Percentiles rank a stretch among this genome's conserved stretches.
Evolutionary conservation across 352 stramenopile species (phyloP).

Genomic region (Aphanomyces stellatus): DNA sequence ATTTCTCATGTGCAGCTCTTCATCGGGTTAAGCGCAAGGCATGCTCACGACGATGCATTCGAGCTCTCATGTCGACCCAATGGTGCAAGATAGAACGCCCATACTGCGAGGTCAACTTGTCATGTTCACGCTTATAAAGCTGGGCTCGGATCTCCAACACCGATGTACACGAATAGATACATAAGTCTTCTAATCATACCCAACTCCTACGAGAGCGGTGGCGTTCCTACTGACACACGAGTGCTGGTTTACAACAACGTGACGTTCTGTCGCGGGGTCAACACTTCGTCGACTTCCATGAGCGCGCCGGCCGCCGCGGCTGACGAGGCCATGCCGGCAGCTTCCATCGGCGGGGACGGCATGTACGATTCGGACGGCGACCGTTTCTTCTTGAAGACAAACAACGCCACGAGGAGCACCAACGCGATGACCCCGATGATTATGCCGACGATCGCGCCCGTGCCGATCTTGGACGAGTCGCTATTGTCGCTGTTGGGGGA

Average conservation of each 20-base stretch:
- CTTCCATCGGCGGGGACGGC: neutral
- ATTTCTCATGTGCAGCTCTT: too few species aligned
- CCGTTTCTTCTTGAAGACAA: slow-evolving; percentile 15
- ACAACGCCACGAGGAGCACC: neutral
- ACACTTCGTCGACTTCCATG: neutral
- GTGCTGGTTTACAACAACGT: slow-evolving; percentile 20
- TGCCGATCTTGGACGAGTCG: neutral
- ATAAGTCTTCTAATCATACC: too few species aligned
- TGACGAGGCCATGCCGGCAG: neutral
- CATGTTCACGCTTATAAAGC: too few species aligned
- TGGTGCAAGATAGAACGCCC: too few species aligned
- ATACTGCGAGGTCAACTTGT: too few species aligned
- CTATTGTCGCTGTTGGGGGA: neutral
- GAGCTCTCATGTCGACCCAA: too few species aligned
- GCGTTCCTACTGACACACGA: too few species aligned
- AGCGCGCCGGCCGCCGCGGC: neutral
- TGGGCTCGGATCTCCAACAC: too few species aligned
- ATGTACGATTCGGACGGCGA: slow-evolving; percentile 9
- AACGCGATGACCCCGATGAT: neutral
- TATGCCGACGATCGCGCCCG: slow-evolving; percentile 2
- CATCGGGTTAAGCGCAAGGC: too few species aligned
- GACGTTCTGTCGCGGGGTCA: slow-evolving; percentile 15
- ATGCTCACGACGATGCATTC: too few species aligned
- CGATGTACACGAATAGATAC: neutral
- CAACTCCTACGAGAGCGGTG: too few species aligned